Base-by-base conservation (phyloP, 768 basidiomycete species). In the Suillus lakei region DNA sequence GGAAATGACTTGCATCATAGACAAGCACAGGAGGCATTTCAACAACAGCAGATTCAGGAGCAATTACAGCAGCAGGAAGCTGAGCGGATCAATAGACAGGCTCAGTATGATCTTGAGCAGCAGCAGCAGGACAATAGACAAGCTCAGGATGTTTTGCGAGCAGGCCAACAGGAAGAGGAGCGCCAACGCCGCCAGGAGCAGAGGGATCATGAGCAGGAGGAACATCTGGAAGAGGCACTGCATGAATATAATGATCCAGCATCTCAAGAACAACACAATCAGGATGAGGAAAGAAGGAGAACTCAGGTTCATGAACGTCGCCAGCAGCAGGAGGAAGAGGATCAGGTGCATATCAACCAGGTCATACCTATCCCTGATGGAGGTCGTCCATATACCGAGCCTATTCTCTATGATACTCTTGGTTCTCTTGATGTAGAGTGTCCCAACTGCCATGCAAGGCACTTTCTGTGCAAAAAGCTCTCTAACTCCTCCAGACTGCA, bases 371-470 rank as follows among this genome's bases (percentile, higher is more conserved):
- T 50, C 23, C 26, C 13, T 15, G 23, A 26, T 26, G 48, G 26
- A 26, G 26, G 23, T 6, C 23, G 5, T 13, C 13, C 13, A 36
- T 74, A 74, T 55, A 0, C 0, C 1, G 71, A 74, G 6, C 73
- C 71, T 2, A 0, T 71, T 5, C 0, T 63, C 0, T 1, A 1
- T 0, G 46, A 73, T 30, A 41, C 10, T 44, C 60, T 67, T 43
- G 67, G 67, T 21, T 36, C 13, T 18, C 62, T 69, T 39, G 28
- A 63, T 54, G 18, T 68, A 2, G n/a, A 61, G 28, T 69, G 68
- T 63, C 26, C 63, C 6, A 21, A 74, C 0, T 74, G 73, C 12
- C 66, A 69, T 69, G 69, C 73, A 8, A 5, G 68, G 0, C 71
- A 74, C 8, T 73, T 74, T 6, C 30, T 48, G 0, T 39, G 23